phyloP scores from a whole-genome alignment of 2,329 filamentous ascomycete genomes.

The Ceratocystis albifundus region DNA sequence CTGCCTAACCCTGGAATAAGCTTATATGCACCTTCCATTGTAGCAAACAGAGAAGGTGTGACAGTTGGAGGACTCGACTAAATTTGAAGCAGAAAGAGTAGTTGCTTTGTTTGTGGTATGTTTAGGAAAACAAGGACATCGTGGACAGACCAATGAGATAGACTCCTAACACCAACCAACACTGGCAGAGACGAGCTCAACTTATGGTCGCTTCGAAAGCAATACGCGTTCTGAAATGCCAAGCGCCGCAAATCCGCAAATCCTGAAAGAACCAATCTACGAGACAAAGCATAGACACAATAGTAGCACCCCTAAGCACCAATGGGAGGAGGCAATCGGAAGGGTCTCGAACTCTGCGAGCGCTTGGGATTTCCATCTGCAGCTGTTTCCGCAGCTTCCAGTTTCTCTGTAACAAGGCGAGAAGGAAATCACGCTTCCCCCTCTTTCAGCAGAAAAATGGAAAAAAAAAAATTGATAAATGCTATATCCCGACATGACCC shows the following conservation, averaged over 20 bases:
- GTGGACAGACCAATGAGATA: too few species aligned
- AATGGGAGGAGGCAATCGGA: not conserved
- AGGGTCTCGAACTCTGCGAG: not conserved
- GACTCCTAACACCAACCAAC: too few species aligned
- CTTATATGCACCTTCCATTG: not conserved
- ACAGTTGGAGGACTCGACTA: not conserved
- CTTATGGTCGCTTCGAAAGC: too few species aligned
- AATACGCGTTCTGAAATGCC: constrained; percentile 5
- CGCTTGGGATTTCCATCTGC: constrained; percentile 9
- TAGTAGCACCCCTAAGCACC: not conserved
- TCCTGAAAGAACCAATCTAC: not conserved
- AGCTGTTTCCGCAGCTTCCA: not conserved
- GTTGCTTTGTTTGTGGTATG: not conserved
- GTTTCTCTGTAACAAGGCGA: not conserved
- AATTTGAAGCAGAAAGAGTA: not conserved
- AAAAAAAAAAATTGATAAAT: too few species aligned
- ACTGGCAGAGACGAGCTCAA: too few species aligned
- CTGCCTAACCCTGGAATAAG: not conserved
- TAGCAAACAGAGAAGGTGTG: constrained; percentile 1
- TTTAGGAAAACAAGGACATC: too few species aligned
- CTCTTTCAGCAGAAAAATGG: not conserved
- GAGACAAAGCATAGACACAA: constrained; percentile 7
- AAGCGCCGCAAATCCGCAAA: constrained; percentile 7
- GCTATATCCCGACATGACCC: constrained; percentile 5
- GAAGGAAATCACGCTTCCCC: constrained; percentile 3